Conservation (phyloP, 108 stramenopile genomes). For the Pseudonitzschia multistriata region DNA sequence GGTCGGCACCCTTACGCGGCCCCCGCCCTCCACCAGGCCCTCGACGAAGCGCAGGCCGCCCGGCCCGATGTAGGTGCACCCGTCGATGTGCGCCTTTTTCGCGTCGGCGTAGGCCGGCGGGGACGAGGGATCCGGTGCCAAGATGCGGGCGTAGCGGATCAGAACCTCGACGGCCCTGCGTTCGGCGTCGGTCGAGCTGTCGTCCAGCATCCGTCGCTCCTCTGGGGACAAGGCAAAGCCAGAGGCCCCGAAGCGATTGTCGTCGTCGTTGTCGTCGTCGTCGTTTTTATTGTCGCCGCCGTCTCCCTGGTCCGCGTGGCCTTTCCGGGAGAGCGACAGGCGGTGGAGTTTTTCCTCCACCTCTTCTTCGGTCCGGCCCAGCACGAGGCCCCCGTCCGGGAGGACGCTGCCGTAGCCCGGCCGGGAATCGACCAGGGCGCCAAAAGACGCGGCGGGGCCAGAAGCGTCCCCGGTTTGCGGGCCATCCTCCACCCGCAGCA, state of each 20-base stretch:
- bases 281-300: not conserved
- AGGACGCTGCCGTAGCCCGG: slow-evolving; percentile 25
- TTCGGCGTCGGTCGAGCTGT: slow-evolving; percentile 37
- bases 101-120: slow-evolving; percentile 40
- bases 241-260: slow-evolving; percentile 10
- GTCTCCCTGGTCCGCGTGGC: not conserved
- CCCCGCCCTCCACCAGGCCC: slow-evolving; percentile 57
- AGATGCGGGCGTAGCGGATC: slow-evolving; percentile 55
- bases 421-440: slow-evolving; percentile 15
- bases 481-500: not conserved
- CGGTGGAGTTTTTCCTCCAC: not conserved
- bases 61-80: slow-evolving; percentile 79
- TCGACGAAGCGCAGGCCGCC: slow-evolving; percentile 69
- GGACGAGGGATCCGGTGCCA: slow-evolving; percentile 4
- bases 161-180: slow-evolving; percentile 47
- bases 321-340: not conserved
- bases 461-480: not conserved
- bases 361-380: not conserved
- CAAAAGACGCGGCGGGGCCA: slow-evolving; percentile 4
- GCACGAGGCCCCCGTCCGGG: slow-evolving; percentile 14
- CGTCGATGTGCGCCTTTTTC: slow-evolving; percentile 72
- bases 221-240: slow-evolving; percentile 23
- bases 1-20: slow-evolving; percentile 66
- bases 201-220: slow-evolving; percentile 41
- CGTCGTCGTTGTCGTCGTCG: not conserved